phyloP scores from a whole-genome alignment of 2,329 filamentous ascomycete species.

The Bipolaris oryzae region DNA sequence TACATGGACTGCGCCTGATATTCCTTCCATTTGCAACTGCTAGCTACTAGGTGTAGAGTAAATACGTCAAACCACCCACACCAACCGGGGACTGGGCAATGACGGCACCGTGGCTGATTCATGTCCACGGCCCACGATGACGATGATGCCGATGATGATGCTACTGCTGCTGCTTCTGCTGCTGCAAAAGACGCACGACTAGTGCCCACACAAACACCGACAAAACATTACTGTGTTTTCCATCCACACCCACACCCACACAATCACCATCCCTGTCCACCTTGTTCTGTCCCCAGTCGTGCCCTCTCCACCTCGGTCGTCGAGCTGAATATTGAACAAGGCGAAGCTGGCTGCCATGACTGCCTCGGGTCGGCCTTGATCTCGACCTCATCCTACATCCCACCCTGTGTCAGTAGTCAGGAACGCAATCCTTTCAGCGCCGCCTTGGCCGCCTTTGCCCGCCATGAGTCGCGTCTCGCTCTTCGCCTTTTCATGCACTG shows the following conservation, averaged over 20 bases:
- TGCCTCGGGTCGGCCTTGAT: too few relatives aligned
- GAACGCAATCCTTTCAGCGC: too few relatives aligned
- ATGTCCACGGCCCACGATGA: constrained; percentile 10
- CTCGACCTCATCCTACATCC: too few relatives aligned
- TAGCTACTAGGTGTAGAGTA: too few relatives aligned
- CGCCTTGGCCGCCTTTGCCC: too few relatives aligned
- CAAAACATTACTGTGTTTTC: not conserved
- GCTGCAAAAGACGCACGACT: constrained; percentile 19
- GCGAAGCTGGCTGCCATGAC: too few relatives aligned
- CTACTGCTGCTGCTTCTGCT: constrained; percentile 29
- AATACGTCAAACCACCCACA: not conserved
- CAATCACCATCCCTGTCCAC: constrained; percentile 18
- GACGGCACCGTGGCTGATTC: constrained; percentile 21
- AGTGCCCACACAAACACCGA: constrained; percentile 11
- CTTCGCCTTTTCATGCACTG: too few relatives aligned
- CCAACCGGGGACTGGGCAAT: constrained; percentile 16
- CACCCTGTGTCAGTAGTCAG: too few relatives aligned
- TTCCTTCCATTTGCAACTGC: too few relatives aligned
- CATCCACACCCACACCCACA: not conserved
- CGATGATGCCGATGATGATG: too few relatives aligned
- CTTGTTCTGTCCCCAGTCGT: constrained; percentile 16
- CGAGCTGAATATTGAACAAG: not conserved
- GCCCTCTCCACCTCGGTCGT: constrained; percentile 10
- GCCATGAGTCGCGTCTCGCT: too few relatives aligned
- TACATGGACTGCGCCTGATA: too few relatives aligned